Conservation (phyloP, 1,139 yeast genomes). For the Nakaseomyces glabratus region DNA sequence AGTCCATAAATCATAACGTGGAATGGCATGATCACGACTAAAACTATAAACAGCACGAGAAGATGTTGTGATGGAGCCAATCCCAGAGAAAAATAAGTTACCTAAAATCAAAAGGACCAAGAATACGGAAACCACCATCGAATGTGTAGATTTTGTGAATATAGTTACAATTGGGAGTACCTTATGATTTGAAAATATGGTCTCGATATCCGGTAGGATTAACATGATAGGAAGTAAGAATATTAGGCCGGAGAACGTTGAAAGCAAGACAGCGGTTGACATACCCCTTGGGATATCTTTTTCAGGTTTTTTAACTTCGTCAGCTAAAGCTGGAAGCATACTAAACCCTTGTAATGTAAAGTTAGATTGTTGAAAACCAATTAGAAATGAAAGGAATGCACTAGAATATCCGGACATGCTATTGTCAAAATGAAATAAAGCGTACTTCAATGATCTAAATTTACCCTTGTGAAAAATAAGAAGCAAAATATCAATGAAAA, state of each 20-base stretch:
- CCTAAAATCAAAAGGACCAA: slow-evolving; percentile 60
- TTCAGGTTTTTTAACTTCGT: slow-evolving; percentile 72
- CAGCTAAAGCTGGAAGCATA: slow-evolving; percentile 71
- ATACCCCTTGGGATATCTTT: slow-evolving; percentile 72
- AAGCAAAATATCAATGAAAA: slow-evolving; percentile 55
- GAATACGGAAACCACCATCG: slow-evolving; percentile 56
- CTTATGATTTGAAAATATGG: slow-evolving; percentile 51
- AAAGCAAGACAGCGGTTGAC: slow-evolving; percentile 52
- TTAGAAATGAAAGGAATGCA: slow-evolving; percentile 52
- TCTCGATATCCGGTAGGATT: slow-evolving; percentile 56
- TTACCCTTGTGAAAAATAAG: slow-evolving; percentile 48
- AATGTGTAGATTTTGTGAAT: slow-evolving; percentile 60
- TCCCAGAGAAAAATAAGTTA: slow-evolving; percentile 66
- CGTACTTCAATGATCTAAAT: slow-evolving; percentile 50
- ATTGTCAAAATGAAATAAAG: slow-evolving; percentile 62
- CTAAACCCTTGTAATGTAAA: slow-evolving; percentile 79
- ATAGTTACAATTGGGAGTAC: slow-evolving; percentile 51
- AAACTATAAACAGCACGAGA: slow-evolving; percentile 81
- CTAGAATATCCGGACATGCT: slow-evolving; percentile 63
- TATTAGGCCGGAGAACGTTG: slow-evolving; percentile 59
- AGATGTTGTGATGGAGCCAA: slow-evolving; percentile 76
- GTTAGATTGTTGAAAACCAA: slow-evolving; percentile 71
- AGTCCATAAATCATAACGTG: slow-evolving; percentile 57
- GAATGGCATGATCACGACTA: slow-evolving; percentile 83
- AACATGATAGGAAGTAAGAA: slow-evolving; percentile 64